Evolutionary conservation across 257 asterid genomes (phyloP).

Genomic region (Cruciata laevipes): DNA sequence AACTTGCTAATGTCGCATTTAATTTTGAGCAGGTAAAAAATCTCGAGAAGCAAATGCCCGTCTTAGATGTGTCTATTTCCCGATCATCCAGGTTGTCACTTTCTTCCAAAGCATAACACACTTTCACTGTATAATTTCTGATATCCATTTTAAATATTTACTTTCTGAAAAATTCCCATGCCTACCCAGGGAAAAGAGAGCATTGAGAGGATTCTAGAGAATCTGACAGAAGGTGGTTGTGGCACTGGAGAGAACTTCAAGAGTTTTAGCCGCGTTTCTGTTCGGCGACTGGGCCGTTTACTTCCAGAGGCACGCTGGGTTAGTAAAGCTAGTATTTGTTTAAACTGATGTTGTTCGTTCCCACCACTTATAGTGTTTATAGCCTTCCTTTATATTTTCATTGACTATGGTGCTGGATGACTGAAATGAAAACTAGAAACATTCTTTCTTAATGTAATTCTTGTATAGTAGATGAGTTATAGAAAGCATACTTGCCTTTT

Average conservation of each 20-base stretch:
- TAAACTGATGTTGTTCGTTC: neutral
- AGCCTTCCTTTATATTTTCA: neutral
- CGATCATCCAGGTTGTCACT: slow-evolving; percentile 39
- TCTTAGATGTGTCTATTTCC: slow-evolving; percentile 63
- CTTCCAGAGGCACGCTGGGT: slow-evolving; percentile 92
- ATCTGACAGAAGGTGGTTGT: slow-evolving; percentile 36
- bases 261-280: slow-evolving; percentile 54
- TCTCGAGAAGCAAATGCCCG: slow-evolving; percentile 60
- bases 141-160: neutral
- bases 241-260: slow-evolving; percentile 45
- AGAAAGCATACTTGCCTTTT: neutral
- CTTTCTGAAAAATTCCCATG: neutral
- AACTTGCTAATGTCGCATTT: slow-evolving; percentile 7
- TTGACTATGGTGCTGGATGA: neutral
- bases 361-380: slow-evolving; percentile 1
- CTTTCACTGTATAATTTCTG: neutral
- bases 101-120: neutral
- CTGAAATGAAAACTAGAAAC: neutral
- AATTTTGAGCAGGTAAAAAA: slow-evolving; percentile 30
- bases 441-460: slow-evolving; percentile 1
- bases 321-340: slow-evolving; percentile 18
- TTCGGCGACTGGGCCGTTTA: slow-evolving; percentile 76
- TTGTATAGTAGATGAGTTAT: neutral
- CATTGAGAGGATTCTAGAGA: slow-evolving; percentile 37
- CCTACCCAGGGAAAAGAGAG: slow-evolving; percentile 58